phyloP scores from a whole-genome alignment of 257 asterid species.

The Mentha longifolia region DNA sequence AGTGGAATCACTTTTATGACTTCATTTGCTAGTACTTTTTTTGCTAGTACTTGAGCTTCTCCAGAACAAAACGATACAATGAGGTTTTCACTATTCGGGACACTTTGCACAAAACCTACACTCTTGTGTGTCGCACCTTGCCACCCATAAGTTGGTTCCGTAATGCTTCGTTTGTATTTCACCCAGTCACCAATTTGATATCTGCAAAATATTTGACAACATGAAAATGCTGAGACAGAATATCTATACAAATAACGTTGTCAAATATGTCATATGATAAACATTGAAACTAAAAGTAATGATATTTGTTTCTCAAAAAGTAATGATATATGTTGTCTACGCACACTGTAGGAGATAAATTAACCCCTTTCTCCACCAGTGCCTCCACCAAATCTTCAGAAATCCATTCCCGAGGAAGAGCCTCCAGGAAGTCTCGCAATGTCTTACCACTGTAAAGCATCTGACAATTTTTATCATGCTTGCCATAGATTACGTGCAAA shows the following conservation, averaged over 20 bases:
- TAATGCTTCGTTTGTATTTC: slow-evolving; percentile 76
- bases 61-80: slow-evolving; percentile 86
- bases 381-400: slow-evolving; percentile 94
- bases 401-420: slow-evolving; percentile 98
- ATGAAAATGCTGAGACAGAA: slow-evolving; percentile 18
- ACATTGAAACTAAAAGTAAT: slow-evolving; percentile 7
- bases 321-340: slow-evolving; percentile 28
- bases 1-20: slow-evolving; percentile 90
- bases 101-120: slow-evolving; percentile 94
- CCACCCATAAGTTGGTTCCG: slow-evolving; percentile 87
- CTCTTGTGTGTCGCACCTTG: slow-evolving; percentile 90
- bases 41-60: slow-evolving; percentile 61
- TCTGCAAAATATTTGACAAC: slow-evolving; percentile 45
- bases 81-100: slow-evolving; percentile 76
- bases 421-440: slow-evolving; percentile 84
- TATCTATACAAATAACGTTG: slow-evolving; percentile 23
- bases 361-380: slow-evolving; percentile 67
- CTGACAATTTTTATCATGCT: slow-evolving; percentile 26
- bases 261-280: slow-evolving; percentile 27
- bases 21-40: slow-evolving; percentile 49
- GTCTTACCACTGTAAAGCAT: slow-evolving; percentile 82
- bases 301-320: background rate
- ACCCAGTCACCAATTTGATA: slow-evolving; percentile 96
- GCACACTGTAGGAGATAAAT: slow-evolving; percentile 84
- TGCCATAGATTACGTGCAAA: slow-evolving; percentile 30